These are phyloP conservation scores for Plasmodium vinckei DNA, from an alignment of 169 alveolate genomes.

Conservation along the genomic window DNA sequence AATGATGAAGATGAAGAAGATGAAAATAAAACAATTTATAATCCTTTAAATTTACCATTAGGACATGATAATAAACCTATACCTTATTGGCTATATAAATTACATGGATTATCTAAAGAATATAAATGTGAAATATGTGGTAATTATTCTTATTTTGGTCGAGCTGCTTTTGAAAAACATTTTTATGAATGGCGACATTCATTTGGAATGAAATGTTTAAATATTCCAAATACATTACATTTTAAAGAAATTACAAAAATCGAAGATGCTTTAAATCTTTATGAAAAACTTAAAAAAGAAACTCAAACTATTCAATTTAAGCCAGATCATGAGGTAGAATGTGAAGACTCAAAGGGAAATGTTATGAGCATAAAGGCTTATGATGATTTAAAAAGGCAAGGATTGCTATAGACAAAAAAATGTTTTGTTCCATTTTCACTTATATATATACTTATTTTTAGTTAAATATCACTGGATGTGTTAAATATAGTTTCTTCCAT, in stretches of 20 bases:
- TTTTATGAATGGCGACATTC: constrained; percentile 99
- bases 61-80: constrained; percentile 99
- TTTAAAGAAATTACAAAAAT: constrained; percentile 91
- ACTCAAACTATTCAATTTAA: constrained; percentile 91
- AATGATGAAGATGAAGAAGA: constrained; percentile 85
- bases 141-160: constrained; percentile 99
- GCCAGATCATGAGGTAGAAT: constrained; percentile 95
- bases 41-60: constrained; percentile 98
- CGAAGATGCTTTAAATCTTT: constrained; percentile 92
- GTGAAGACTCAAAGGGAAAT: constrained; percentile 98
- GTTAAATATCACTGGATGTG: background rate
- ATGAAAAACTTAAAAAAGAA: constrained; percentile 93
- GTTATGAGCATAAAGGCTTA: constrained; percentile 93
- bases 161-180: constrained; percentile 99
- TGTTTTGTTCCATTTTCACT: background rate
- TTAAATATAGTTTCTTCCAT: too few relatives aligned
- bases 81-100: constrained; percentile 99
- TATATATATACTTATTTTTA: background rate
- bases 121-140: constrained; percentile 99
- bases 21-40: constrained; percentile 94
- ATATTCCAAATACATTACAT: constrained; percentile 99
- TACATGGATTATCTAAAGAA: constrained; percentile 98
- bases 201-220: constrained; percentile 98
- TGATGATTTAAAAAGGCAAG: constrained; percentile 94
- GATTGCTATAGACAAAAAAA: constrained; percentile 84